A percentile compares a stretch with the other conserved stretches of the same genome.
phyloP scores from a whole-genome alignment of 345 rosid species.

The Populus pruinosa region DNA sequence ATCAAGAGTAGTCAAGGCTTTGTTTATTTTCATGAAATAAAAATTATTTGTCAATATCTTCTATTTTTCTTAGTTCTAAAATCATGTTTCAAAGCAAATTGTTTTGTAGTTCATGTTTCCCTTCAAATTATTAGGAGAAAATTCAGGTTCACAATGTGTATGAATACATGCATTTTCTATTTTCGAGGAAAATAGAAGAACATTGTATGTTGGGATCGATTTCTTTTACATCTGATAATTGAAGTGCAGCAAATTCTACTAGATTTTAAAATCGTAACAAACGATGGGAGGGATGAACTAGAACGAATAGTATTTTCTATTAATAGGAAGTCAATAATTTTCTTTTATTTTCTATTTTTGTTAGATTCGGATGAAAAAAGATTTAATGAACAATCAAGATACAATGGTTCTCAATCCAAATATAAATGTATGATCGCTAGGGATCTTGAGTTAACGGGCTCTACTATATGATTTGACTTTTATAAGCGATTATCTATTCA shows the following conservation, averaged over 20 bases:
- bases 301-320: background rate
- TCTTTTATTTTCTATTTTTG: no score
- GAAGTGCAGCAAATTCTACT: background rate
- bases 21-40: no score
- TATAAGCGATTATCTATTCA: no score
- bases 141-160: no score
- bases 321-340: background rate
- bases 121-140: no score
- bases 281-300: background rate
- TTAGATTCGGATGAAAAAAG: background rate
- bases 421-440: no score
- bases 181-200: background rate
- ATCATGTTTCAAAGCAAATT: background rate
- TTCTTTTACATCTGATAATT: no score
- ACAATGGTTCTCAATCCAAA: background rate
- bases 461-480: no score
- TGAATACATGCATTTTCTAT: background rate
- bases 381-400: background rate
- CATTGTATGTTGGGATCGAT: background rate
- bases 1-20: no score
- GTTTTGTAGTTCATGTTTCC: background rate
- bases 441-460: background rate
- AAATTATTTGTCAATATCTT: background rate
- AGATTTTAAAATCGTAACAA: no score
- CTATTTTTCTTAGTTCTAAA: background rate